Evolutionary conservation across 2,329 filamentous ascomycete genomes (phyloP).

Genomic region (Beauveria sp.): DNA sequence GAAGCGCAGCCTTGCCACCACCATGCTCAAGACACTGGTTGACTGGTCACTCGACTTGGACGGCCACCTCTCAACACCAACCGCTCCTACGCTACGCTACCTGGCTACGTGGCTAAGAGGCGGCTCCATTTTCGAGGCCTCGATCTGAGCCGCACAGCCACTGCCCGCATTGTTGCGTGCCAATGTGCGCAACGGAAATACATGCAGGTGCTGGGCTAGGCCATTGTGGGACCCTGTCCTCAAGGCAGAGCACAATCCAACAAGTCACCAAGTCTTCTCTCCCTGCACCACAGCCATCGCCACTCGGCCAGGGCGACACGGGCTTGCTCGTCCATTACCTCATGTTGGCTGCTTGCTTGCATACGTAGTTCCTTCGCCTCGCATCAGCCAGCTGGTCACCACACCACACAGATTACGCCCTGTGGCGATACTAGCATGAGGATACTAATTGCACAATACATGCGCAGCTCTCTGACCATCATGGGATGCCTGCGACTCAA

Average conservation of each 20-base stretch:
- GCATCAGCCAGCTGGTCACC: constrained; percentile 7
- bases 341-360: constrained; percentile 2
- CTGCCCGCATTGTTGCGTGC: background rate
- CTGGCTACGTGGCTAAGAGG: no score
- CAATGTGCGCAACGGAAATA: background rate
- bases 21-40: background rate
- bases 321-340: background rate
- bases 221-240: background rate
- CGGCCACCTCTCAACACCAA: background rate
- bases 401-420: constrained; percentile 1
- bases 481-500: background rate
- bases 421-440: background rate
- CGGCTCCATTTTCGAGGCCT: background rate
- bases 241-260: background rate
- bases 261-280: background rate
- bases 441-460: background rate
- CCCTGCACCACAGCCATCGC: background rate
- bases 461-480: background rate
- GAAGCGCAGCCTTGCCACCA: constrained; percentile 3
- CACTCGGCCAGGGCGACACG: constrained; percentile 2
- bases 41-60: background rate
- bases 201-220: background rate
- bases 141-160: constrained; percentile 4
- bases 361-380: constrained; percentile 1
- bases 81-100: background rate